These are phyloP conservation scores for Ganoderma sinense DNA, from an alignment of 1,284 basidiomycete genomes.

Conservation along the genomic window DNA sequence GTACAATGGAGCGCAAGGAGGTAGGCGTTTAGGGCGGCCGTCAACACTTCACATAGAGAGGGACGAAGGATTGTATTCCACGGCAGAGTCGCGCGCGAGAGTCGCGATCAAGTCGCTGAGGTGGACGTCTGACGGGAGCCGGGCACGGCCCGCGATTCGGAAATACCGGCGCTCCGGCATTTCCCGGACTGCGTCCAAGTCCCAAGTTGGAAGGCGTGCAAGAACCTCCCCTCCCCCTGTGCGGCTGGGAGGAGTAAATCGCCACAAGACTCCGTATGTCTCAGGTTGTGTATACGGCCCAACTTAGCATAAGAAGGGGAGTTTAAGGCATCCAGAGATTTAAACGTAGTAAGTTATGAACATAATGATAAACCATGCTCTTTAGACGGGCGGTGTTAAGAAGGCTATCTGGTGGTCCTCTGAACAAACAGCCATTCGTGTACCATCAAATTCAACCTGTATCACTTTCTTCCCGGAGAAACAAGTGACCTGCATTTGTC, in stretches of 20 bases:
- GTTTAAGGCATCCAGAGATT: not conserved
- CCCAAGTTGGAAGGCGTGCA: not conserved
- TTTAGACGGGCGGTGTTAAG: constrained; percentile 8
- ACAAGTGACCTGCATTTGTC: constrained; percentile 39
- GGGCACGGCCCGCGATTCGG: not conserved
- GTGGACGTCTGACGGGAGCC: not conserved
- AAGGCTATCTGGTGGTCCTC: constrained; percentile 41
- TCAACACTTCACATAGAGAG: not conserved
- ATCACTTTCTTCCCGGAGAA: constrained; percentile 46
- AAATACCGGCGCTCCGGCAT: constrained; percentile 1
- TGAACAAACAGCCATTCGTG: constrained; percentile 46
- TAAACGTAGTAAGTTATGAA: not conserved
- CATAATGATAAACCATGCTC: not conserved
- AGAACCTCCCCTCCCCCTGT: not conserved
- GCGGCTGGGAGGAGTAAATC: not conserved
- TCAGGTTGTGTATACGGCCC: not conserved
- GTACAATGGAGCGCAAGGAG: not conserved
- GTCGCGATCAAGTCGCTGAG: not conserved
- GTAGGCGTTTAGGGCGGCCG: not conserved
- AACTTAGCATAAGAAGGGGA: too few relatives aligned
- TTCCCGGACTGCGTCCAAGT: not conserved
- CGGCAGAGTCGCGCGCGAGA: too few relatives aligned
- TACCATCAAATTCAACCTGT: constrained; percentile 44
- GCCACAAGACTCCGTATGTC: not conserved
- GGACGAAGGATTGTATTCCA: not conserved